Evolutionary conservation across 202 grass and related monocot species (phyloP).

Genomic region (Panicum virgatum): DNA sequence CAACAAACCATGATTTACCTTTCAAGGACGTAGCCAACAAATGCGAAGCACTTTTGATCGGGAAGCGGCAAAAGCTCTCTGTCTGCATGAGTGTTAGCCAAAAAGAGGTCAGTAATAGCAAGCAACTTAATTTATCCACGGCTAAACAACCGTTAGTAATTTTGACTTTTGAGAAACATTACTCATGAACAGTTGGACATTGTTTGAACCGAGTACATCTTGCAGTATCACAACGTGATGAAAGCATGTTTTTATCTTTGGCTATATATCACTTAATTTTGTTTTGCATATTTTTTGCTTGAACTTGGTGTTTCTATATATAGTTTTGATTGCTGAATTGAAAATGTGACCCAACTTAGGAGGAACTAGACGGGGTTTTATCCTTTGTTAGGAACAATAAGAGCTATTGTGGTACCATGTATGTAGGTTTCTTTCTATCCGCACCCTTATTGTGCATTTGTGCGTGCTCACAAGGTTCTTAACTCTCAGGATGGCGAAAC

Average conservation of each 20-base stretch:
- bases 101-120: constrained; percentile 45
- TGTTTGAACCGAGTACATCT: constrained; percentile 24
- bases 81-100: constrained; percentile 51
- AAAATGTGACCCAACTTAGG: background rate
- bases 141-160: constrained; percentile 31
- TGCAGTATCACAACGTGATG: background rate
- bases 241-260: background rate
- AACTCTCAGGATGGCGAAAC: constrained; percentile 55
- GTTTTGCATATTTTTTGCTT: background rate
- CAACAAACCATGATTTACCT: constrained; percentile 69
- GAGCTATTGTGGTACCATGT: background rate
- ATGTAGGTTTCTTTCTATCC: background rate
- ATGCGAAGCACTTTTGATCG: constrained; percentile 69
- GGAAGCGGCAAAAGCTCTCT: constrained; percentile 75
- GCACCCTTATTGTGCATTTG: background rate
- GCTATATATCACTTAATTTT: background rate
- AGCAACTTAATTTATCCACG: constrained; percentile 25
- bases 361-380: background rate
- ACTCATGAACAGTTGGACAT: background rate
- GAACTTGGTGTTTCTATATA: background rate
- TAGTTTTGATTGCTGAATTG: background rate
- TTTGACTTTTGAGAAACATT: background rate
- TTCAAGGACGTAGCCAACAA: constrained; percentile 73
- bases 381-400: background rate
- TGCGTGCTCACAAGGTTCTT: constrained; percentile 27